Conservation (phyloP, 768 basidiomycete species). For the Hygrophorus pudorinus region DNA sequence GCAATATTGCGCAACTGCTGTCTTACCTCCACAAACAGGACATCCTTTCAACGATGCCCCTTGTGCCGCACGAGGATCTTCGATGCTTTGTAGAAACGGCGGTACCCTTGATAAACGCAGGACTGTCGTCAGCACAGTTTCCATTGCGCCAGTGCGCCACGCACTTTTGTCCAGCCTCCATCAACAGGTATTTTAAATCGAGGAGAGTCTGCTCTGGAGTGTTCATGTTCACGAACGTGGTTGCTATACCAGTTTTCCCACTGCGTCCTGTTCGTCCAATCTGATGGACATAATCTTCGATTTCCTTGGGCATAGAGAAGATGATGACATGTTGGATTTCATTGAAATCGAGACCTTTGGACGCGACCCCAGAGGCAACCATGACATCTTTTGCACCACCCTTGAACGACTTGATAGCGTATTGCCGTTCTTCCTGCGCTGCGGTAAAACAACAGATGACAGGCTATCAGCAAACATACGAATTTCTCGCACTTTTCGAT, state of each 20-base stretch:
- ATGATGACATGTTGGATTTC: constrained; percentile 99
- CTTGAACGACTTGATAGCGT: constrained; percentile 98
- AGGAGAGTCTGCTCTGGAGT: constrained; percentile 92
- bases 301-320: constrained; percentile 99
- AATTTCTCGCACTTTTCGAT: constrained; percentile 66
- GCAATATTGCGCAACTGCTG: neutral
- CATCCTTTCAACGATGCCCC: constrained; percentile 80
- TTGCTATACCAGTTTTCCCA: constrained; percentile 97
- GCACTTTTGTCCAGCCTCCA: constrained; percentile 97
- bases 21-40: constrained; percentile 87
- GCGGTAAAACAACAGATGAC: constrained; percentile 3
- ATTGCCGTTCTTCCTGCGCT: constrained; percentile 99
- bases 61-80: constrained; percentile 79
- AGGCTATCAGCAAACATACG: neutral
- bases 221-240: constrained; percentile 98
- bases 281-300: constrained; percentile 99
- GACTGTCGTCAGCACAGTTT: too few relatives aligned
- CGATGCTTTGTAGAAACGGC: constrained; percentile 81
- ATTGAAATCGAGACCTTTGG: constrained; percentile 97
- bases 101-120: constrained; percentile 56
- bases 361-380: constrained; percentile 97
- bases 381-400: constrained; percentile 97
- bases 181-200: constrained; percentile 92
- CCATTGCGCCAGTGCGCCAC: constrained; percentile 15
- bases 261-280: constrained; percentile 97